Conservation (phyloP, 495 filamentous ascomycete species). For the Xylaria castorea region DNA sequence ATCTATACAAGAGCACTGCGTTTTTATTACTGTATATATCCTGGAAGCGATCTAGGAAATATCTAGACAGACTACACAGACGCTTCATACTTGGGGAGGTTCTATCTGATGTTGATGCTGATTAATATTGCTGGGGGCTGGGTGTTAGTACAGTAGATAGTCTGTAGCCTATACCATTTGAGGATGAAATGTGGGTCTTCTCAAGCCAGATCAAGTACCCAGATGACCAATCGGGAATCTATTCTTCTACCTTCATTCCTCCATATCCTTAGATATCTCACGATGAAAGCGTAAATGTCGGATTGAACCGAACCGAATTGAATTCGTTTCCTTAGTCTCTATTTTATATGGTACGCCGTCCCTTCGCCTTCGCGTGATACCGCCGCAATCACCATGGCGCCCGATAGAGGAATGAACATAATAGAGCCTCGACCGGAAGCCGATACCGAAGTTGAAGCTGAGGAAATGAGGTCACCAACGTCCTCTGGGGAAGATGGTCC, state of each 20-base stretch:
- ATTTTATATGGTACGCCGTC: background rate
- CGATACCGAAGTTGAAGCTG: slow-evolving; percentile 5
- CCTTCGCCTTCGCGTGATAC: background rate
- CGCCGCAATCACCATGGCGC: slow-evolving; percentile 30
- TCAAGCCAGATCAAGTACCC: background rate
- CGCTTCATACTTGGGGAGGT: background rate
- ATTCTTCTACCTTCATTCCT: background rate
- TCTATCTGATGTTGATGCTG: background rate
- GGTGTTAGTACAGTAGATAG: background rate
- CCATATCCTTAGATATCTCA: background rate
- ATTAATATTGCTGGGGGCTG: background rate
- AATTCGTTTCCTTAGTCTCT: background rate
- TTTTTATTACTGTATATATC: too few relatives aligned
- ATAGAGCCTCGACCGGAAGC: slow-evolving; percentile 12
- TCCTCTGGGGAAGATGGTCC: slow-evolving; percentile 26
- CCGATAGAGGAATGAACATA: slow-evolving; percentile 34
- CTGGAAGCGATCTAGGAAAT: background rate
- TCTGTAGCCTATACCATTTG: background rate
- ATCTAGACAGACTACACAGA: background rate
- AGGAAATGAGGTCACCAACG: slow-evolving; percentile 28
- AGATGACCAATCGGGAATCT: slow-evolving; percentile 2
- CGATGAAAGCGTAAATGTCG: background rate
- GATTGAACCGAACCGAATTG: background rate
- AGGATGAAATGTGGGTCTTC: background rate
- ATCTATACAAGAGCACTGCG: too few relatives aligned